Conservation (phyloP, 495 filamentous ascomycete species). For the Thermochaetoides thermophila region DNA sequence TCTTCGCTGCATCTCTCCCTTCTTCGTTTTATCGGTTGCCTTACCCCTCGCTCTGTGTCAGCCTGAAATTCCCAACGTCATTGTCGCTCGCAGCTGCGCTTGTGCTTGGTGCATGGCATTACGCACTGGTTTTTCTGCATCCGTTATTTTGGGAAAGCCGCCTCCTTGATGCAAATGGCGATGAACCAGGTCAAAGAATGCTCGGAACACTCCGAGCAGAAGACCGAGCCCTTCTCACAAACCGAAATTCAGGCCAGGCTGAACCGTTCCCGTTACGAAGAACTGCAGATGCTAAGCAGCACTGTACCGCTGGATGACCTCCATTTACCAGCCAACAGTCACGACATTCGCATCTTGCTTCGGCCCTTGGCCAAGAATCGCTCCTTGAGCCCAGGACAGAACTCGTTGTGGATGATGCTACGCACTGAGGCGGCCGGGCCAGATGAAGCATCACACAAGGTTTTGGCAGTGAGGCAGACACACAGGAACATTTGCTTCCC, state of each 20-base stretch:
- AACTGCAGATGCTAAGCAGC: slow-evolving; percentile 15
- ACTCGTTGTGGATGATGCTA: slow-evolving; percentile 29
- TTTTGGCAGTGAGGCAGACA: slow-evolving; percentile 36
- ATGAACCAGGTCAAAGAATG: slow-evolving; percentile 26
- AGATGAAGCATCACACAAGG: slow-evolving; percentile 28
- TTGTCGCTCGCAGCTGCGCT: not conserved
- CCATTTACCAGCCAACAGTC: slow-evolving; percentile 23
- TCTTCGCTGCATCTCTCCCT: too few relatives aligned
- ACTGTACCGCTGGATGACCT: slow-evolving; percentile 30
- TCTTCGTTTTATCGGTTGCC: too few relatives aligned
- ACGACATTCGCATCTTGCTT: slow-evolving; percentile 34
- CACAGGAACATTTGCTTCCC: slow-evolving; percentile 34
- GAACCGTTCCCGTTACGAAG: slow-evolving; percentile 18
- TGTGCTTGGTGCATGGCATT: not conserved
- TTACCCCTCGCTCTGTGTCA: too few relatives aligned
- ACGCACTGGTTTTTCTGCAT: not conserved
- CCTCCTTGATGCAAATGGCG: not conserved
- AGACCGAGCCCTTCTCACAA: slow-evolving; percentile 35
- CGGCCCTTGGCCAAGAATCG: slow-evolving; percentile 31
- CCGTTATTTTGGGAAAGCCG: not conserved
- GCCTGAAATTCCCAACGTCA: too few relatives aligned
- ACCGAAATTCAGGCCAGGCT: slow-evolving; percentile 28
- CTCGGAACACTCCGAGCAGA: slow-evolving; percentile 29
- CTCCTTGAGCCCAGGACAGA: slow-evolving; percentile 32
- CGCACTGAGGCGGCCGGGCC: slow-evolving; percentile 29